phyloP scores from a whole-genome alignment of 768 basidiomycete genomes.

The Asterophora lycoperdoides region DNA sequence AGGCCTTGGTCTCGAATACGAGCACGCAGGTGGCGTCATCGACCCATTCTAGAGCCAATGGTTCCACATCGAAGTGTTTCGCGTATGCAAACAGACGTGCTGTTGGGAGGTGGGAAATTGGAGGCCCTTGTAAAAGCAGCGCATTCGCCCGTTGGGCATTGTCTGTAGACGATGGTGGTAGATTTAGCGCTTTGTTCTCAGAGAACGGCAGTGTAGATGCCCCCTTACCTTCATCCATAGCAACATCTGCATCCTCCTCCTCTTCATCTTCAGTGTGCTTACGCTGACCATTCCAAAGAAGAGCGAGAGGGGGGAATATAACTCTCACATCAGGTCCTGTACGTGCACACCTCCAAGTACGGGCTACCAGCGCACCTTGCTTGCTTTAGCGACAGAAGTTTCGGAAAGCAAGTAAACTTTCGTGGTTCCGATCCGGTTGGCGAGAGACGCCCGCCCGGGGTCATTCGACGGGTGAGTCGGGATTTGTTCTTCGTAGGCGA shows the following conservation, averaged over 20 bases:
- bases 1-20: constrained; percentile 56
- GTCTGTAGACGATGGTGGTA: constrained; percentile 28
- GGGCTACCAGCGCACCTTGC: constrained; percentile 68
- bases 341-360: constrained; percentile 31
- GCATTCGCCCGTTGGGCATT: constrained; percentile 56
- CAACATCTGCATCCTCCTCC: constrained; percentile 26
- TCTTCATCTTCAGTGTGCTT: constrained; percentile 33
- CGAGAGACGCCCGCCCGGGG: constrained; percentile 39
- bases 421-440: constrained; percentile 62
- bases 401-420: constrained; percentile 81
- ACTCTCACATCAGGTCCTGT: constrained; percentile 44
- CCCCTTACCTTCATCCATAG: constrained; percentile 33
- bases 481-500: constrained; percentile 56
- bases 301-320: constrained; percentile 21
- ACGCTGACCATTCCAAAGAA: constrained; percentile 43
- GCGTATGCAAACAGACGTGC: constrained; percentile 77
- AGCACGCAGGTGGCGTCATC: constrained; percentile 80
- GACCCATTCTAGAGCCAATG: constrained; percentile 81
- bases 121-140: constrained; percentile 64
- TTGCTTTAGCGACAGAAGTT: constrained; percentile 49
- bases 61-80: constrained; percentile 69
- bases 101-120: constrained; percentile 74
- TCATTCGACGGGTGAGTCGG: constrained; percentile 29
- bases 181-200: not conserved
- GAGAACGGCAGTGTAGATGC: not conserved